Evolutionary conservation across 352 stramenopile species (phyloP).

Genomic region (Phytophthora boehmeriae): DNA sequence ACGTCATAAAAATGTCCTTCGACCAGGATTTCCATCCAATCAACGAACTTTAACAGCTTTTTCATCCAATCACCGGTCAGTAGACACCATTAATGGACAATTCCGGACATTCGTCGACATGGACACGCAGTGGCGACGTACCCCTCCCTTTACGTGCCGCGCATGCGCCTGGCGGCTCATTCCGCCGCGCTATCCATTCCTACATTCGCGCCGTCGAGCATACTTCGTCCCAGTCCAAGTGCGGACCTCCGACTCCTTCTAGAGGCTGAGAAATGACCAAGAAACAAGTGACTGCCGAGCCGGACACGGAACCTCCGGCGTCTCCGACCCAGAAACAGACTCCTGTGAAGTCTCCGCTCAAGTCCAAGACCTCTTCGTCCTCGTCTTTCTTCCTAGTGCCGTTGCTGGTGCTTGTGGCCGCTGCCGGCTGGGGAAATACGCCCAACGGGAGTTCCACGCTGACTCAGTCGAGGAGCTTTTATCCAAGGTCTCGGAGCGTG

Average conservation of each 20-base stretch:
- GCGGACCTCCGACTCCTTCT: constrained; percentile 10
- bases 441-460: constrained; percentile 19
- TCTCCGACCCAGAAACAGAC: background rate
- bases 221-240: constrained; percentile 10
- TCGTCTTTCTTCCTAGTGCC: constrained; percentile 21
- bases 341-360: constrained; percentile 1
- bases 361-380: constrained; percentile 10
- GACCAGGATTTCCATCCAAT: constrained; percentile 13
- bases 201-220: constrained; percentile 18
- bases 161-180: constrained; percentile 1
- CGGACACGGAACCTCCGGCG: background rate
- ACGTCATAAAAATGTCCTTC: background rate
- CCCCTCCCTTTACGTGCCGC: constrained; percentile 24
- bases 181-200: constrained; percentile 16
- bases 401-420: constrained; percentile 24
- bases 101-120: constrained; percentile 25
- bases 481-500: constrained; percentile 20
- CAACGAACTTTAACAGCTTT: constrained; percentile 1
- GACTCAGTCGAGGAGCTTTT: constrained; percentile 28
- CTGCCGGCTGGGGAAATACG: constrained; percentile 23
- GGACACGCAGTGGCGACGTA: constrained; percentile 29
- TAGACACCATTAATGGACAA: constrained; percentile 18
- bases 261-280: constrained; percentile 24
- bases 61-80: constrained; percentile 9
- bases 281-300: background rate